Percentiles rank a stretch among this genome's conserved stretches.
These are phyloP conservation scores for Chytridium lagenaria DNA, from an alignment of 371 early-diverging fungal genomes.

Conservation along the genomic window DNA sequence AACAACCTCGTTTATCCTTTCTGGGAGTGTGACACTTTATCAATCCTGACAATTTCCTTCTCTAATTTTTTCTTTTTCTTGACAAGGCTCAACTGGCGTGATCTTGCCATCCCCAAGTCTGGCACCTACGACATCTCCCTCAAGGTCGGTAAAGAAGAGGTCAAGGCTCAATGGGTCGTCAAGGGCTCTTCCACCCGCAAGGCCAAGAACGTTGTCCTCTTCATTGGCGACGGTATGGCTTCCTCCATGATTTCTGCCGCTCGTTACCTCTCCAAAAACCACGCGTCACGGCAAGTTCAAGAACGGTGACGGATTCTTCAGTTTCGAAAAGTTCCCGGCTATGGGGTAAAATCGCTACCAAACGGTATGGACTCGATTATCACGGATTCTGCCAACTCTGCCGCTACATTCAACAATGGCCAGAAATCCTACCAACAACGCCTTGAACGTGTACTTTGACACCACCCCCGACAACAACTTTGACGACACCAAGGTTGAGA, in stretches of 20 bases:
- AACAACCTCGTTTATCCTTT: no score
- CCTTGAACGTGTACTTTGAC: constrained; percentile 67
- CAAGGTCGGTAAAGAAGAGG: constrained; percentile 52
- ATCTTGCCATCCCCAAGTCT: constrained; percentile 59
- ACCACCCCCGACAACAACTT: constrained; percentile 39
- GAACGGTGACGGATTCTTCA: constrained; percentile 54
- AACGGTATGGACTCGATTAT: constrained; percentile 74
- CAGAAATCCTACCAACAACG: constrained; percentile 69
- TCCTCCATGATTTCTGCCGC: constrained; percentile 49
- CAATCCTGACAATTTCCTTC: neutral
- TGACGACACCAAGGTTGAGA: constrained; percentile 57
- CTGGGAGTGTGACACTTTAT: neutral
- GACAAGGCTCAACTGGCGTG: constrained; percentile 47
- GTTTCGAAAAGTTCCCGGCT: constrained; percentile 68
- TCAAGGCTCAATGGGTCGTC: constrained; percentile 57
- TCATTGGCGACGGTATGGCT: constrained; percentile 77
- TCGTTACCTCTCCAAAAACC: constrained; percentile 38
- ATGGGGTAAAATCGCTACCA: constrained; percentile 73
- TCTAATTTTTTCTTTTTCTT: neutral
- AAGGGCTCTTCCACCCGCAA: constrained; percentile 61
- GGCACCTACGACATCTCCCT: constrained; percentile 64
- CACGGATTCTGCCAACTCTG: constrained; percentile 81
- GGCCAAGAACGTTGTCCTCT: constrained; percentile 75
- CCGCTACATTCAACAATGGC: constrained; percentile 72
- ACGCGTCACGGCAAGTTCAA: constrained; percentile 47